These are phyloP conservation scores for Suhomyces maxii DNA, from an alignment of 1,139 yeast genomes.

Conservation along the genomic window DNA sequence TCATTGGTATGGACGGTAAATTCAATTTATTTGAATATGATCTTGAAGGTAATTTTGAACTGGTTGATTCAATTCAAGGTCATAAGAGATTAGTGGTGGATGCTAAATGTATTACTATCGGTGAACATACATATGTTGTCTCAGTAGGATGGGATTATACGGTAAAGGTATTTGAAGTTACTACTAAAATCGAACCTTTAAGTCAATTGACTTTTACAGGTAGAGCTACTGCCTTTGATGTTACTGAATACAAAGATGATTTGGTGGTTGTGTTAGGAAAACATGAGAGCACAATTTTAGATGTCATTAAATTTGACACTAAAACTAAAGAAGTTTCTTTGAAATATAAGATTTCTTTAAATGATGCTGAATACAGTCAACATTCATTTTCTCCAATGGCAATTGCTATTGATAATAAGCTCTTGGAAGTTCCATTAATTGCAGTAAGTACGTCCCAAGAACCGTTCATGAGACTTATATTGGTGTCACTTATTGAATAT, in stretches of 20 bases:
- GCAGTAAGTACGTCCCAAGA: constrained; percentile 72
- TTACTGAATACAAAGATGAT: constrained; percentile 21
- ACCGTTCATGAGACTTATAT: constrained; percentile 69
- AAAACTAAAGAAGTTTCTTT: constrained; percentile 18
- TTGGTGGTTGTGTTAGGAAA: constrained; percentile 56
- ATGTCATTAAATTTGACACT: constrained; percentile 34
- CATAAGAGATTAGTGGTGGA: constrained; percentile 39
- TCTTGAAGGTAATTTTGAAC: neutral
- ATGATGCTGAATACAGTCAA: constrained; percentile 74
- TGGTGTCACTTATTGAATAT: constrained; percentile 44
- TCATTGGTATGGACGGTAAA: constrained; percentile 46
- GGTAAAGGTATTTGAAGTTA: constrained; percentile 41
- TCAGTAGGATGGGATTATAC: constrained; percentile 65
- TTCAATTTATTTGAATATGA: constrained; percentile 20
- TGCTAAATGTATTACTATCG: constrained; percentile 21
- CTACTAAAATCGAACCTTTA: constrained; percentile 20
- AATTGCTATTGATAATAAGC: constrained; percentile 29
- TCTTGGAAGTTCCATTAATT: constrained; percentile 27
- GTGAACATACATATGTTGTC: constrained; percentile 37
- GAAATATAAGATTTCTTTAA: constrained; percentile 55
- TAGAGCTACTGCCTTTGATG: constrained; percentile 42
- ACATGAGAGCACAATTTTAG: constrained; percentile 58
- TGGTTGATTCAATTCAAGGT: constrained; percentile 16
- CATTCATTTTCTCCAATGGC: constrained; percentile 64
- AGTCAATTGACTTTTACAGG: constrained; percentile 47